Conservation (phyloP, 257 asterid genomes). For the Buddleja alternifolia region DNA sequence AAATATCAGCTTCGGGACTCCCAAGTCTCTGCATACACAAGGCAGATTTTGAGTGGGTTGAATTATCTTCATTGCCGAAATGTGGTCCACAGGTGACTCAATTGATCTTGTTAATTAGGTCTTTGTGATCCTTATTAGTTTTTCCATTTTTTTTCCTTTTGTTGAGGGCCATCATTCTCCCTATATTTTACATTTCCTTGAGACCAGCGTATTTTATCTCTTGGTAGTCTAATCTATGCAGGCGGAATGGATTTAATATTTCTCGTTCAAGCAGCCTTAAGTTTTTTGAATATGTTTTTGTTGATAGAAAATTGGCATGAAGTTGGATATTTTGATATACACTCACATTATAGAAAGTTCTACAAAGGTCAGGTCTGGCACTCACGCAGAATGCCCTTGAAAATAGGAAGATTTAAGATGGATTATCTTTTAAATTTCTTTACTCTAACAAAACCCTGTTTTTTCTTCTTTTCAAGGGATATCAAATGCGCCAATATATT, state of each 20-base stretch:
- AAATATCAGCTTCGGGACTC: constrained; percentile 57
- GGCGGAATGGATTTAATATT: background rate
- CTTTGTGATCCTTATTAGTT: constrained; percentile 12
- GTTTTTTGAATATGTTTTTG: background rate
- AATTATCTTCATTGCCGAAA: constrained; percentile 58
- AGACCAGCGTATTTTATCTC: background rate
- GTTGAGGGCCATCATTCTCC: constrained; percentile 12
- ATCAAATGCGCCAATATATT: constrained; percentile 73
- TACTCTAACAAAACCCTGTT: constrained; percentile 24
- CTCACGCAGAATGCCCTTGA: constrained; percentile 23
- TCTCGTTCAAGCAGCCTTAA: constrained; percentile 13
- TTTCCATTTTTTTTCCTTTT: background rate
- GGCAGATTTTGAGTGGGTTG: constrained; percentile 66
- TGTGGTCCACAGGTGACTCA: constrained; percentile 66
- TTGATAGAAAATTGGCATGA: constrained; percentile 9
- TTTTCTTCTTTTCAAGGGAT: constrained; percentile 50
- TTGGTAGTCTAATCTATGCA: constrained; percentile 21
- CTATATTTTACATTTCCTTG: background rate
- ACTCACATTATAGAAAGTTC: constrained; percentile 9
- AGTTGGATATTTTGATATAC: constrained; percentile 12
- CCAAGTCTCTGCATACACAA: constrained; percentile 64
- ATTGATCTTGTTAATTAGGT: constrained; percentile 11
- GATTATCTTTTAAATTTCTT: background rate
- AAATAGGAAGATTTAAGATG: constrained; percentile 10
- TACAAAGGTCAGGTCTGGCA: constrained; percentile 5